Base-by-base conservation (phyloP, 257 asterid species). In the Scutellaria galericulata region DNA sequence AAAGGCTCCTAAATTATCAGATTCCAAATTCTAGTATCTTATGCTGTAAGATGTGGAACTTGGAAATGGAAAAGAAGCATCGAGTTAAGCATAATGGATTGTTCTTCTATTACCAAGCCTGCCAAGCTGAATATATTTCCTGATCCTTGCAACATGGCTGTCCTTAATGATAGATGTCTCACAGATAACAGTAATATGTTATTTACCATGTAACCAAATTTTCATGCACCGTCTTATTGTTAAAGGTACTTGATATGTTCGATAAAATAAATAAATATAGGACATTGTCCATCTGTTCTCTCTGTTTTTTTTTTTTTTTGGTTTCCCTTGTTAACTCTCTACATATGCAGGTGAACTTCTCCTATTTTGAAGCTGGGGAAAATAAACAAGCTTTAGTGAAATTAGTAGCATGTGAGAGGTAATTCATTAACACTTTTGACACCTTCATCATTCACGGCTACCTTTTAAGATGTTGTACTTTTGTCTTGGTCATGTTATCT, bases 291-390 rank as follows among this genome's bases (percentile, higher is more conserved):
- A 35, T 54, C 45, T 70, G 9, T 13, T 66, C 18, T 57, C 24
- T 24, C n/a, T n/a, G n/a, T n/a, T n/a, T n/a, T n/a, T n/a, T 42
- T 55, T 24, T 10, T 8, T 77, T 18, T 66, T 53, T 68, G 20
- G n/a, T 47, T 47, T 62, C 20, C 9, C 70, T 70, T 46, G 72
- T 53, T 62, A 62, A 71, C 52, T 72, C 66, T 55, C 65, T 71
- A 15, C 41, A 62, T 52, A 61, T 77, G 74, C 87, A 92, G 97
- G 99, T 92, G 55, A 95, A 95, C 71, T 95, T 95, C 77, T 87
- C 96, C 51, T 95, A 95, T 81, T 70, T 59, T 78, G 99, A 95
- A 90, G 99, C 99, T 13, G 98, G 97, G 70, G 99, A 92, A 85
- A 84, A 77, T 82, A 95, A 95, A 77, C 99, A 95, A 81, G 99